Conservation (phyloP, 1,139 yeast genomes). For the Kodamaea sp. region DNA sequence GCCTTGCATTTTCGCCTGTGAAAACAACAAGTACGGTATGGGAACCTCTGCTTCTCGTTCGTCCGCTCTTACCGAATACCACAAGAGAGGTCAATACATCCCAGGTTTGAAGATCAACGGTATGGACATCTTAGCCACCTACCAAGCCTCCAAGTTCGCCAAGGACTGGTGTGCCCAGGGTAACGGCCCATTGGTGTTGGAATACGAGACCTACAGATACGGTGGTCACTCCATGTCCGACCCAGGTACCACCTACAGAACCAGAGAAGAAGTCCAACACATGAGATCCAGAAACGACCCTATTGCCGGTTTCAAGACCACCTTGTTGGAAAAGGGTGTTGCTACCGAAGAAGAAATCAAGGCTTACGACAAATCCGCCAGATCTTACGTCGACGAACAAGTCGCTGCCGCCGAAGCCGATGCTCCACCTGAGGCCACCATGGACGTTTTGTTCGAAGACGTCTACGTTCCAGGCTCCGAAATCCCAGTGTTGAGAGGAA, state of each 20-base stretch:
- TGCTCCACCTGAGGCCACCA: slow-evolving; percentile 93
- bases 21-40: slow-evolving; percentile 99
- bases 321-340: slow-evolving; percentile 75
- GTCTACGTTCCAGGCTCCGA: slow-evolving; percentile 95
- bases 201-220: slow-evolving; percentile 97
- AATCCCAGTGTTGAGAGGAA: slow-evolving; percentile 90
- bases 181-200: slow-evolving; percentile 94
- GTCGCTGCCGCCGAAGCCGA: slow-evolving; percentile 91
- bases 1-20: slow-evolving; percentile 94
- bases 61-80: slow-evolving; percentile 93
- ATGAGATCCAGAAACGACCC: slow-evolving; percentile 99
- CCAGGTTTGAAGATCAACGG: slow-evolving; percentile 99
- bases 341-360: slow-evolving; percentile 95
- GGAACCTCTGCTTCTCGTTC: slow-evolving; percentile 98
- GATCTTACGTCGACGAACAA: slow-evolving; percentile 93
- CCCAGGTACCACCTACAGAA: slow-evolving; percentile 99
- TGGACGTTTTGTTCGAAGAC: slow-evolving; percentile 93
- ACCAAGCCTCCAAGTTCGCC: slow-evolving; percentile 95
- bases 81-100: slow-evolving; percentile 98
- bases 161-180: slow-evolving; percentile 94
- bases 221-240: slow-evolving; percentile 99
- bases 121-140: slow-evolving; percentile 94
- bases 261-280: slow-evolving; percentile 99
- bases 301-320: slow-evolving; percentile 91
- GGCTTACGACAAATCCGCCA: slow-evolving; percentile 91